A percentile compares a stretch with the other conserved stretches of the same genome.
Conservation (phyloP, 179 eudicot genomes). For the Camellia oleifera region DNA sequence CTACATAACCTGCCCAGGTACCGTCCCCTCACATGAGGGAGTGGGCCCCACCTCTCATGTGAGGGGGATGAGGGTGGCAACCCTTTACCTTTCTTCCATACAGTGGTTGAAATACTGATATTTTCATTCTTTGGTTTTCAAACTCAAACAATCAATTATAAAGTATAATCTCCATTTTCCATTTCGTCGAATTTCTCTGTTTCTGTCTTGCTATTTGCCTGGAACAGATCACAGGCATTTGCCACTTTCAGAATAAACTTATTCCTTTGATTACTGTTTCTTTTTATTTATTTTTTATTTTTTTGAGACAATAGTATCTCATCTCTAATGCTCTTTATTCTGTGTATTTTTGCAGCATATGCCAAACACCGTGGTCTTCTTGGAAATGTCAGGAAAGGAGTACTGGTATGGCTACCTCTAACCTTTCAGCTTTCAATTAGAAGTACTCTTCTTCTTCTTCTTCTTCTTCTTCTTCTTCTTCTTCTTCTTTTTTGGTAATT, state of each 20-base stretch:
- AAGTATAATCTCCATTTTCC: not conserved
- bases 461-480: no score
- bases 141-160: not conserved
- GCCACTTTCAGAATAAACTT: not conserved
- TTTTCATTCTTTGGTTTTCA: conserved; percentile 11
- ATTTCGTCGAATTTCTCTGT: not conserved
- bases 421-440: not conserved
- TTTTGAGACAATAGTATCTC: not conserved
- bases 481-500: not conserved
- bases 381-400: conserved; percentile 98
- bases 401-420: conserved; percentile 52
- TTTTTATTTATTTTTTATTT: conserved; percentile 5
- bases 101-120: not conserved
- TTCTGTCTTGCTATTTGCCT: not conserved
- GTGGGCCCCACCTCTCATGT: no score
- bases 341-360: conserved; percentile 56
- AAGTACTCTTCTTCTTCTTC: not conserved
- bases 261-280: not conserved
- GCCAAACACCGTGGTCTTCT: conserved; percentile 85
- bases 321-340: not conserved
- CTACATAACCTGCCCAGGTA: no score
- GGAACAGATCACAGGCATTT: not conserved
- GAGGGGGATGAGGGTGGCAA: no score
- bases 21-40: no score
- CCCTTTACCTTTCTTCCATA: not conserved